These are phyloP conservation scores for Penicillium sp. DNA, from an alignment of 2,329 filamentous ascomycete genomes.

Conservation along the genomic window DNA sequence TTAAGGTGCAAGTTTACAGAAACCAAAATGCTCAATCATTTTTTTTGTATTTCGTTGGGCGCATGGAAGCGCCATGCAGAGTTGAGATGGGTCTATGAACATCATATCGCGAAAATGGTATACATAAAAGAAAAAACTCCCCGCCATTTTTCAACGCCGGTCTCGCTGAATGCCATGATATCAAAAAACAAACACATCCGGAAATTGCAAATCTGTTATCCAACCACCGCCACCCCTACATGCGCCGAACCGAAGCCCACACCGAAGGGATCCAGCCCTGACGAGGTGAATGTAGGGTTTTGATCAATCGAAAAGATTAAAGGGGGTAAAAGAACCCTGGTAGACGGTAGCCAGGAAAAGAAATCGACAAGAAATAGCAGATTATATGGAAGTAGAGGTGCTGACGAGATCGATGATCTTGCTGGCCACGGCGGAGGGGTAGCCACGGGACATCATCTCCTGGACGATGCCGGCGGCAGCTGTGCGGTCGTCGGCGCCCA, in stretches of 20 bases:
- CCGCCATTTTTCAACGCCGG: constrained; percentile 16
- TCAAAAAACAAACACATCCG: constrained; percentile 12
- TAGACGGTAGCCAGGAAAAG: constrained; percentile 10
- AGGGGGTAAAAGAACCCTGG: constrained; percentile 13
- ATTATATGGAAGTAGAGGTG: constrained; percentile 27
- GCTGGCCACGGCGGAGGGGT: constrained; percentile 85
- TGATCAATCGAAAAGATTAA: constrained; percentile 17
- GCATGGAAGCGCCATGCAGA: constrained; percentile 22
- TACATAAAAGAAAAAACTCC: constrained; percentile 18
- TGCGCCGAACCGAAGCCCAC: constrained; percentile 28
- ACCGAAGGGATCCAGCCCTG: constrained; percentile 38
- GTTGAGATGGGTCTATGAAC: constrained; percentile 30
- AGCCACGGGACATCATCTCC: constrained; percentile 88
- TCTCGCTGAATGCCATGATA: constrained; percentile 24
- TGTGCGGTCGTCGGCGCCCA: constrained; percentile 76
- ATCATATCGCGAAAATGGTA: constrained; percentile 19
- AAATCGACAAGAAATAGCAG: constrained; percentile 6
- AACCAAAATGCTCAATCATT: constrained; percentile 15
- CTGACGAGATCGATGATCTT: constrained; percentile 91
- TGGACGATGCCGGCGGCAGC: constrained; percentile 75
- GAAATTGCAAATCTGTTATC: constrained; percentile 13
- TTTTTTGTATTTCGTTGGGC: constrained; percentile 24
- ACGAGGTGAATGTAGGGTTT: constrained; percentile 20
- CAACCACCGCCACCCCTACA: constrained; percentile 25
- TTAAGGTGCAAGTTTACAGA: neutral